These are phyloP conservation scores for Coprinellus aureogranulatus DNA, from an alignment of 768 basidiomycete genomes.

Conservation along the genomic window DNA sequence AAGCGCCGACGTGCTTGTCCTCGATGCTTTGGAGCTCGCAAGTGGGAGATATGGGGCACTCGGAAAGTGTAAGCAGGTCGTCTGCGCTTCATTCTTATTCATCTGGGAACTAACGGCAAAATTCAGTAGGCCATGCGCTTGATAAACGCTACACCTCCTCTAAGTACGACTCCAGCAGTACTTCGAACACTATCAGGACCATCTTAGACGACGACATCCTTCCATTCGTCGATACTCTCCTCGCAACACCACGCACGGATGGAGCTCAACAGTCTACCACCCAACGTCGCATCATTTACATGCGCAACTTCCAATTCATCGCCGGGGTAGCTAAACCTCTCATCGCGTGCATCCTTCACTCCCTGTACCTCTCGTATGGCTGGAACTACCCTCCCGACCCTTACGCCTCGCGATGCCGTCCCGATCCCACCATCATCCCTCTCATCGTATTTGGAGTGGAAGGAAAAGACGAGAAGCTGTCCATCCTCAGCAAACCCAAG, in stretches of 20 bases:
- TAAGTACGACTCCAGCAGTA: background rate
- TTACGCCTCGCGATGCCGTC: background rate
- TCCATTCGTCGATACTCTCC: background rate
- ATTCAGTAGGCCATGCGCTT: background rate
- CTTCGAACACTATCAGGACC: background rate
- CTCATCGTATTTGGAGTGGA: background rate
- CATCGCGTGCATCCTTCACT: conserved; percentile 2
- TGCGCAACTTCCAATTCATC: conserved; percentile 10
- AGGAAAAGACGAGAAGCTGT: background rate
- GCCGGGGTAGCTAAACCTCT: conserved; percentile 3
- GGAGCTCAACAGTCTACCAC: background rate
- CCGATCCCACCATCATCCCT: background rate
- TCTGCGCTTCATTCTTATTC: too few species aligned
- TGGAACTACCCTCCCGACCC: too few species aligned
- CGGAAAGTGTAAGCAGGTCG: conserved; percentile 8
- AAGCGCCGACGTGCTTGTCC: conserved; percentile 11
- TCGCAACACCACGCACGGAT: background rate
- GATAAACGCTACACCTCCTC: background rate
- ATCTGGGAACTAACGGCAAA: too few species aligned
- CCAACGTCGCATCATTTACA: conserved; percentile 5
- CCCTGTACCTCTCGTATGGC: background rate
- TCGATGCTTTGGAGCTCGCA: conserved; percentile 16
- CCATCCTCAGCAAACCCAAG: background rate
- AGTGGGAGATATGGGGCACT: conserved; percentile 10
- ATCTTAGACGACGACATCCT: too few species aligned